These are phyloP conservation scores for Colletotrichum falcatum DNA, from an alignment of 2,329 filamentous ascomycete genomes.

Conservation along the genomic window DNA sequence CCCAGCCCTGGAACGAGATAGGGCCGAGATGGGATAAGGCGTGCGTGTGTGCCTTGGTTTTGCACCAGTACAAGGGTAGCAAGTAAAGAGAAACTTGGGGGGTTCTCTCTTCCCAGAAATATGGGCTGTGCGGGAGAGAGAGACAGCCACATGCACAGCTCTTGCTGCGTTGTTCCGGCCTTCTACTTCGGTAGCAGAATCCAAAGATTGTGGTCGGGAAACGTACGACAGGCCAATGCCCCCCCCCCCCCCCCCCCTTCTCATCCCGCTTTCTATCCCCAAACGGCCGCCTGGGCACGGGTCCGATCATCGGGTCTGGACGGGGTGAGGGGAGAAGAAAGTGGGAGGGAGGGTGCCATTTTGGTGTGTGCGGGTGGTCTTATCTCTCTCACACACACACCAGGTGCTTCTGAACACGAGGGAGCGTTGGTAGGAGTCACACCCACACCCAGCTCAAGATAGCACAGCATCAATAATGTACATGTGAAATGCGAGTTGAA, in stretches of 20 bases:
- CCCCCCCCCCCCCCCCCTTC: too few relatives aligned
- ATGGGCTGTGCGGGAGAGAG: too few relatives aligned
- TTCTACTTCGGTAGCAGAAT: background rate
- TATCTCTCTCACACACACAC: background rate
- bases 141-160: too few relatives aligned
- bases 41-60: background rate
- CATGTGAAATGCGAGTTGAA: too few relatives aligned
- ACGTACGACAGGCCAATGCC: background rate
- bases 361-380: background rate
- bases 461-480: background rate
- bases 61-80: background rate
- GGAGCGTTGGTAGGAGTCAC: background rate
- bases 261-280: slow-evolving; percentile 1
- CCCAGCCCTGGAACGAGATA: slow-evolving; percentile 12
- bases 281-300: slow-evolving; percentile 16
- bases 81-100: too few relatives aligned
- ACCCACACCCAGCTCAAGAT: background rate
- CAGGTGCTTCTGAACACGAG: slow-evolving; percentile 5
- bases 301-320: slow-evolving; percentile 9
- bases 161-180: too few relatives aligned
- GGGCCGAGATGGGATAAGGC: background rate
- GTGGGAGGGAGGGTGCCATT: background rate
- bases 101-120: too few relatives aligned
- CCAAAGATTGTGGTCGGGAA: too few relatives aligned
- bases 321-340: background rate